Conservation (phyloP, 2,329 filamentous ascomycete species). For the Pyrenochaeta sp. region DNA sequence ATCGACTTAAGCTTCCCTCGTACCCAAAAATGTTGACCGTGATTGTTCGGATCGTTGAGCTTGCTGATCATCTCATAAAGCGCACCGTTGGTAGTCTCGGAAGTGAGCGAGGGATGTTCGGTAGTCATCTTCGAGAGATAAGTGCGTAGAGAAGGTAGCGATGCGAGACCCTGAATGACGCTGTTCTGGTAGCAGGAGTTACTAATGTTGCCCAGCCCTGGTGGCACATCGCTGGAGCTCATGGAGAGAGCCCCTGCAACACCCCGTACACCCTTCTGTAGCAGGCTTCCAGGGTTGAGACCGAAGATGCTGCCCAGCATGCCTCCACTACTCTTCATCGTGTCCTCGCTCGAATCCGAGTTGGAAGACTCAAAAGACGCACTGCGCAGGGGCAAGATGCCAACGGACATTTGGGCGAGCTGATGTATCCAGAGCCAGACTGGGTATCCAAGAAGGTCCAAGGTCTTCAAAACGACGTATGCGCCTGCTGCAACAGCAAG, state of each 20-base stretch:
- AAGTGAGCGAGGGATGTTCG: constrained; percentile 47
- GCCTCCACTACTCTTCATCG: constrained; percentile 31
- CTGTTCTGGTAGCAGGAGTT: constrained; percentile 99
- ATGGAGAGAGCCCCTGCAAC: constrained; percentile 48
- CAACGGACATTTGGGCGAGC: constrained; percentile 49
- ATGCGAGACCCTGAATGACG: constrained; percentile 81
- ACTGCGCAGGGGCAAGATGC: constrained; percentile 11
- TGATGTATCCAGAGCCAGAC: constrained; percentile 60
- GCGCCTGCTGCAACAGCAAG: constrained; percentile 30
- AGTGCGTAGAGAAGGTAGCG: constrained; percentile 72
- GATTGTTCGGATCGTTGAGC: constrained; percentile 74
- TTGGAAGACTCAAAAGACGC: constrained; percentile 13
- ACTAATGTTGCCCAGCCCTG: constrained; percentile 86
- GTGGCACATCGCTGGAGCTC: constrained; percentile 46
- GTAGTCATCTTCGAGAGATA: constrained; percentile 63
- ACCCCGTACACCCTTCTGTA: constrained; percentile 47
- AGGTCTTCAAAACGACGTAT: constrained; percentile 39
- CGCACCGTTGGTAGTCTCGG: constrained; percentile 59
- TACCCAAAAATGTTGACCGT: constrained; percentile 82
- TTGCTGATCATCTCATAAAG: constrained; percentile 73
- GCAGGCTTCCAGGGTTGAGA: constrained; percentile 46
- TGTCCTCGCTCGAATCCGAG: constrained; percentile 27
- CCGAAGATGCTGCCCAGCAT: constrained; percentile 48
- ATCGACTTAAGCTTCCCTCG: constrained; percentile 84
- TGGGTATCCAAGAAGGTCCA: constrained; percentile 42